Conservation (phyloP, 257 asterid species). For the Solanum sitiens region DNA sequence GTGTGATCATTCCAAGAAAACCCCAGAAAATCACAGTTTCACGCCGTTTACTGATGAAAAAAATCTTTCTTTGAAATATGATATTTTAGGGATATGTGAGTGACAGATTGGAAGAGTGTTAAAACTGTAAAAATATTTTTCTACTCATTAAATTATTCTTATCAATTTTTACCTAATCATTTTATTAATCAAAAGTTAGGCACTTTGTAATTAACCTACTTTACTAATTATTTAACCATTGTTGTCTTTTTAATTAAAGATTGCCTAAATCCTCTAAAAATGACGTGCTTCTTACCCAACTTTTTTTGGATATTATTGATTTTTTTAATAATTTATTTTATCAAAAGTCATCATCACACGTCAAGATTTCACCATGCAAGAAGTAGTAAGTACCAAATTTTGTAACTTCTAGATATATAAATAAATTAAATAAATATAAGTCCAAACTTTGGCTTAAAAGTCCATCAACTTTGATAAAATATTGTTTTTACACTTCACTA, state of each 20-base stretch:
- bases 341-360: not conserved
- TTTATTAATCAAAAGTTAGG: slow-evolving; percentile 42
- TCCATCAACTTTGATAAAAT: not conserved
- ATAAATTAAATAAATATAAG: not conserved
- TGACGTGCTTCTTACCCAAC: slow-evolving; percentile 5
- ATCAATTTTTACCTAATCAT: slow-evolving; percentile 27
- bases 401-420: not conserved
- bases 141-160: not conserved
- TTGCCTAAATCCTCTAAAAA: not conserved
- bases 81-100: slow-evolving; percentile 17
- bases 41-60: not conserved
- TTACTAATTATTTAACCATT: not conserved
- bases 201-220: slow-evolving; percentile 16
- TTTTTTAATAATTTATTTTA: not conserved
- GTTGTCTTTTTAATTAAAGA: not conserved
- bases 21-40: not conserved
- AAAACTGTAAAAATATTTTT: not conserved
- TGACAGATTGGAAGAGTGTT: slow-evolving; percentile 7
- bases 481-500: not conserved
- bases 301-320: not conserved
- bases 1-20: not conserved
- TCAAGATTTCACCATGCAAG: not conserved
- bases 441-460: not conserved
- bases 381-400: not conserved
- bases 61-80: not conserved